A percentile compares a stretch with the other conserved stretches of the same genome.
Evolutionary conservation across 1,139 yeast species (phyloP).

Genomic region (Debaryomyces subglobosus): DNA sequence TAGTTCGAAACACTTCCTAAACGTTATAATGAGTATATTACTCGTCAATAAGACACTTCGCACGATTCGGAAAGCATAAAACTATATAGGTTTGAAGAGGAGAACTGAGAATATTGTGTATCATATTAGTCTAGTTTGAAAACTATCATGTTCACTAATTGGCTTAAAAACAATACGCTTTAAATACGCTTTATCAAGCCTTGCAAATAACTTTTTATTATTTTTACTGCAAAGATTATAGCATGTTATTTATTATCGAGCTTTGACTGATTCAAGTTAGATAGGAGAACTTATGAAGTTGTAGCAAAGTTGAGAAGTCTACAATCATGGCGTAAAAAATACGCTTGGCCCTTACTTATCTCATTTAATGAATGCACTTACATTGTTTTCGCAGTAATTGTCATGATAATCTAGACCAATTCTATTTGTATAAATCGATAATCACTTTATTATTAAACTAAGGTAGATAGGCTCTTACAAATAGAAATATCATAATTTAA

Average conservation of each 20-base stretch:
- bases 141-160: not conserved
- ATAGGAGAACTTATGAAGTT: not conserved
- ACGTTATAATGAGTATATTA: not conserved
- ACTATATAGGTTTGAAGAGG: not conserved
- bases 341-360: not conserved
- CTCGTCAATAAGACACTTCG: not conserved
- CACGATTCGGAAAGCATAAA: not conserved
- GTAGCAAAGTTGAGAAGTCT: too few relatives aligned
- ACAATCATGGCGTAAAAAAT: not conserved
- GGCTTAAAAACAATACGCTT: not conserved
- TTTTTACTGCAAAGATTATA: not conserved
- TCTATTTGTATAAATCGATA: too few relatives aligned
- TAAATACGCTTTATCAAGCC: too few relatives aligned
- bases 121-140: not conserved
- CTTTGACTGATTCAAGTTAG: not conserved
- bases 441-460: not conserved
- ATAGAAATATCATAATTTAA: not conserved
- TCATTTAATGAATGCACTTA: too few relatives aligned
- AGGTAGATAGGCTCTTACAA: not conserved
- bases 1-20: not conserved
- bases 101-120: not conserved
- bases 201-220: not conserved
- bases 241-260: not conserved
- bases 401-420: too few relatives aligned
- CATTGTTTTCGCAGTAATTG: too few relatives aligned